Evolutionary conservation across 179 eudicot species (phyloP).

Genomic region (Sideroxylon spinosum): DNA sequence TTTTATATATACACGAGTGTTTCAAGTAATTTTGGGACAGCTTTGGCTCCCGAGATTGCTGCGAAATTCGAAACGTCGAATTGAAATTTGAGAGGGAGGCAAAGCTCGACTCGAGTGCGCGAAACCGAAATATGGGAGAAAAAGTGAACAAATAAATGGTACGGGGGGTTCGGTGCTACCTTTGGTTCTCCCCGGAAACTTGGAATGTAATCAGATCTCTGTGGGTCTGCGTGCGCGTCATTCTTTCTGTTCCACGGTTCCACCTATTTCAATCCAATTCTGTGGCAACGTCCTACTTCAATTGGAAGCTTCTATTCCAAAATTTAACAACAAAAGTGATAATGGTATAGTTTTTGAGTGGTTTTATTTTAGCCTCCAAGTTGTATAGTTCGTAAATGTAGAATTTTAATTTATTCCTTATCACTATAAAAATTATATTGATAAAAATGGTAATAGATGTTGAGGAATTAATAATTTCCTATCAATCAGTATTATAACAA

Average conservation of each 20-base stretch:
- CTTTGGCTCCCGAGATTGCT: conserved; percentile 14
- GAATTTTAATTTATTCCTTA: too few relatives aligned
- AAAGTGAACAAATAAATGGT: not conserved
- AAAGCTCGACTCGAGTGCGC: not conserved
- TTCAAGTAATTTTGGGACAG: not conserved
- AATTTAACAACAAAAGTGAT: too few relatives aligned
- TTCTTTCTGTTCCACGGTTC: not conserved
- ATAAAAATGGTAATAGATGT: too few relatives aligned
- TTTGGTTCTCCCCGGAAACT: not conserved
- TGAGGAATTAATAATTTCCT: too few relatives aligned
- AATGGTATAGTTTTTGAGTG: too few relatives aligned
- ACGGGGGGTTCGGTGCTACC: not conserved
- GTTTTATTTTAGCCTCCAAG: too few relatives aligned
- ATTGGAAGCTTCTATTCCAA: not conserved
- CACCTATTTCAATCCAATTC: not conserved
- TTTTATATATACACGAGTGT: not conserved
- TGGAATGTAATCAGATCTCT: not conserved
- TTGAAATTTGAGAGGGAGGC: conserved; percentile 15
- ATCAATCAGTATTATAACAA: too few relatives aligned
- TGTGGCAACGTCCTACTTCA: not conserved
- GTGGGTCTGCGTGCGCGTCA: not conserved
- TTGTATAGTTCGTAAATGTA: too few relatives aligned
- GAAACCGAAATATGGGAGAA: not conserved
- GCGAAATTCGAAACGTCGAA: conserved; percentile 13
- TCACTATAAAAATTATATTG: too few relatives aligned